Conservation (phyloP, 495 filamentous ascomycete genomes). For the Jackrogersella minutella region DNA sequence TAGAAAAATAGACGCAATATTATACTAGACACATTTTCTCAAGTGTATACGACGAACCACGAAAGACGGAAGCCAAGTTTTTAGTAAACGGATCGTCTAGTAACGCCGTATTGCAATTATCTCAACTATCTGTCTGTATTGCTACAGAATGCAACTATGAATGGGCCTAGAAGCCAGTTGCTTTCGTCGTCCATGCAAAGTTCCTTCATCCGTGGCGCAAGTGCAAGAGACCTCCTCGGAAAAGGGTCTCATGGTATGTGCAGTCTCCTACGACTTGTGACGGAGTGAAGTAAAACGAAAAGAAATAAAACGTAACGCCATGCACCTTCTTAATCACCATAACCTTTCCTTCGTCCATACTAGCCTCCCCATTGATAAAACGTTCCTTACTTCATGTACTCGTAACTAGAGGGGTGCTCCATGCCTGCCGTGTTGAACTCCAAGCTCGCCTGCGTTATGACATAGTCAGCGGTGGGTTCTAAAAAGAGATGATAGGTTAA, state of each 20-base stretch:
- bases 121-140: neutral
- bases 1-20: neutral
- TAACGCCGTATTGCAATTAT: neutral
- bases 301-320: neutral
- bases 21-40: neutral
- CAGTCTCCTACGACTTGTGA: neutral
- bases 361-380: neutral
- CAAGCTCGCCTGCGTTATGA: neutral
- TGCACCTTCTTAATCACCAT: neutral
- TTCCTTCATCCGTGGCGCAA: neutral
- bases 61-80: neutral
- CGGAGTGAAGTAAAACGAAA: neutral
- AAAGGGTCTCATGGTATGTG: neutral
- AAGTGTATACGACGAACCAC: neutral
- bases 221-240: neutral
- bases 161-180: neutral
- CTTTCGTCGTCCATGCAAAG: neutral
- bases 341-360: neutral
- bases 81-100: neutral
- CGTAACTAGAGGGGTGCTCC: neutral
- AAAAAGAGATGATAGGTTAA: neutral
- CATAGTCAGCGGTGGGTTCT: neutral
- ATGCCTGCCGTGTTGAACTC: neutral
- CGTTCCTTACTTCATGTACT: neutral
- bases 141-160: neutral